These are phyloP conservation scores for Massariosphaeria phaeospora DNA, from an alignment of 495 filamentous ascomycete species.

Conservation along the genomic window DNA sequence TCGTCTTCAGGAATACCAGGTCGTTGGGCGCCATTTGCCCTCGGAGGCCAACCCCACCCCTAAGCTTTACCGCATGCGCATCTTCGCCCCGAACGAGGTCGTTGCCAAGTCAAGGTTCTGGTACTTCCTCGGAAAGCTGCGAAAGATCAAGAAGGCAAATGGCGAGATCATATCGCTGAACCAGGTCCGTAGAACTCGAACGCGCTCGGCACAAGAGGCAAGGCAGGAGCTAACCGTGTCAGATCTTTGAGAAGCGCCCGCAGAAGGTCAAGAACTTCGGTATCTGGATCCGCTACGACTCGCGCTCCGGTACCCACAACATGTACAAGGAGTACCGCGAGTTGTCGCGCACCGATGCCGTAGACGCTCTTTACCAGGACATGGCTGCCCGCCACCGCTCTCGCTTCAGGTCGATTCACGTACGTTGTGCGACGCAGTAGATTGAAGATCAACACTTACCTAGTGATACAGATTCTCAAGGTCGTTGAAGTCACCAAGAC, in stretches of 20 bases:
- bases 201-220: not conserved
- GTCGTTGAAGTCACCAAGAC: conserved; percentile 93
- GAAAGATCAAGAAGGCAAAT: conserved; percentile 99
- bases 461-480: conserved; percentile 73
- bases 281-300: conserved; percentile 99
- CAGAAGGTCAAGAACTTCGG: conserved; percentile 99
- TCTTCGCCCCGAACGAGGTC: conserved; percentile 95
- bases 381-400: conserved; percentile 98
- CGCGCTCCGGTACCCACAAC: conserved; percentile 99
- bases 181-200: conserved; percentile 61
- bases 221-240: conserved; percentile 10
- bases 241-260: conserved; percentile 98
- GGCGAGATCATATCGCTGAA: conserved; percentile 98
- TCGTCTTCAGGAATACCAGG: conserved; percentile 99
- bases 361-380: conserved; percentile 97
- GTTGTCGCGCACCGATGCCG: conserved; percentile 88
- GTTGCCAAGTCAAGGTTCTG: conserved; percentile 99
- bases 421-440: conserved; percentile 54
- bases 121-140: conserved; percentile 98
- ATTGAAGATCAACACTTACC: conserved; percentile 1
- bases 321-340: conserved; percentile 99
- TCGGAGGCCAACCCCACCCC: conserved; percentile 90
- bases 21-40: conserved; percentile 98
- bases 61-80: conserved; percentile 99
- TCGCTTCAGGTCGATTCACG: conserved; percentile 95